These are phyloP conservation scores for Sungouiozyma ichnusensis DNA, from an alignment of 805 yeast species.

Conservation along the genomic window DNA sequence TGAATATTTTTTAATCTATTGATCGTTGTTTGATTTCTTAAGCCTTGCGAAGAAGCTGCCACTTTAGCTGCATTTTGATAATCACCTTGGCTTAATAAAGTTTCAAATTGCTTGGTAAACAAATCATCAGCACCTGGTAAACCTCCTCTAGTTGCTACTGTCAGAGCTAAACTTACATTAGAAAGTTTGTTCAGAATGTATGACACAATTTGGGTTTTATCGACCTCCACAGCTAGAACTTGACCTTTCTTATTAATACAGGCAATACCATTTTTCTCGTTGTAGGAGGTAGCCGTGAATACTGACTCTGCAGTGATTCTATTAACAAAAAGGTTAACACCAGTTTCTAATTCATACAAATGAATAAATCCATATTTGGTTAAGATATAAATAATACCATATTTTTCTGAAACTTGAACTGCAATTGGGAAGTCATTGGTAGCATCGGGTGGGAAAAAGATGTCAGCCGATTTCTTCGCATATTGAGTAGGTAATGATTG, in stretches of 20 bases:
- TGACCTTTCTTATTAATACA: conserved; percentile 94
- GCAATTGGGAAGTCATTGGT: conserved; percentile 93
- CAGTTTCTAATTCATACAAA: conserved; percentile 87
- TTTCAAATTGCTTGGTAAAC: conserved; percentile 85
- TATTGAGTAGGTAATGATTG: conserved; percentile 65
- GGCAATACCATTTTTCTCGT: conserved; percentile 70
- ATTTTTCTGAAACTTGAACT: conserved; percentile 72
- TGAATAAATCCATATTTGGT: conserved; percentile 97
- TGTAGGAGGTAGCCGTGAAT: conserved; percentile 73
- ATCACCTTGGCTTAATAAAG: conserved; percentile 72
- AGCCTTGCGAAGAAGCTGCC: conserved; percentile 87
- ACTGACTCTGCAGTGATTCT: conserved; percentile 94
- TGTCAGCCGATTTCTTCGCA: conserved; percentile 81
- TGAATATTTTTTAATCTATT: conserved; percentile 83
- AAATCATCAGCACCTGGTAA: conserved; percentile 94
- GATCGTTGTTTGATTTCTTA: conserved; percentile 91
- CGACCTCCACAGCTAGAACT: conserved; percentile 82
- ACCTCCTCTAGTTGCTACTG: conserved; percentile 90
- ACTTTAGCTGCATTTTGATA: conserved; percentile 89
- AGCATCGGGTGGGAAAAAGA: conserved; percentile 95
- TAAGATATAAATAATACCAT: conserved; percentile 78
- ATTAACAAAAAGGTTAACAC: conserved; percentile 86
- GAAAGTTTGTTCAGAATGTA: conserved; percentile 79
- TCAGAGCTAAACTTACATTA: conserved; percentile 76
- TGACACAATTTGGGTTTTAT: conserved; percentile 76